Base-by-base conservation (phyloP, 1,139 yeast species). In the Lodderomyces pseudojiufengensis region DNA sequence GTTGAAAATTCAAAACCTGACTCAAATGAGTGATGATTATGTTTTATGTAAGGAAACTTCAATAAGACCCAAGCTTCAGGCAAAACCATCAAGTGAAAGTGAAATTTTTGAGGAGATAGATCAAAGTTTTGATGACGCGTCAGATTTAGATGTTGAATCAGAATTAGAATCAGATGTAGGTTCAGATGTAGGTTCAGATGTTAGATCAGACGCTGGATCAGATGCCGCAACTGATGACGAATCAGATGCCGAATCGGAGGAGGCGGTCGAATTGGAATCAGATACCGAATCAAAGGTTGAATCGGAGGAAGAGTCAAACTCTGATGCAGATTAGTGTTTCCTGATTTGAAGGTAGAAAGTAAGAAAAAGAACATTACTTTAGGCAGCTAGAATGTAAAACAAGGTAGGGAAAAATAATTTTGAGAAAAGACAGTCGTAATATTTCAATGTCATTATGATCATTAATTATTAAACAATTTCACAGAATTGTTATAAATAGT, bases 401-500 rank as follows among this genome's bases (percentile, higher is more conserved):
- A n/a, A n/a, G n/a, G n/a, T n/a, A n/a, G n/a, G n/a, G n/a, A n/a
- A n/a, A n/a, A n/a, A n/a, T n/a, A n/a, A n/a, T n/a, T n/a, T n/a
- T n/a, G n/a, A n/a, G n/a, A n/a, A n/a, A n/a, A n/a, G n/a, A n/a
- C n/a, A n/a, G n/a, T n/a, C n/a, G n/a, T n/a, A n/a, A n/a, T n/a
- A n/a, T n/a, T n/a, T n/a, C n/a, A n/a, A n/a, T n/a, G n/a, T n/a
- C n/a, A 28, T 28, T 28, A 28, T 28, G 13, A 28, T 32, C 3
- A 28, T 16, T 30, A n/a, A n/a, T 32, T 24, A 65, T 60, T 65
- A 48, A 85, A 88, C 35, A 90, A 55, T 24, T 59, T 55, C 45
- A 78, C 65, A 5, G 87, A 70, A 49, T 84, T 90, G 14, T 65
- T 51, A 71, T 82, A 90, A 14, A 86, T 81, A 6, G 62, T 54